Base-by-base conservation (phyloP, 129 eudicot species). In the Helichrysum umbraculigerum region DNA sequence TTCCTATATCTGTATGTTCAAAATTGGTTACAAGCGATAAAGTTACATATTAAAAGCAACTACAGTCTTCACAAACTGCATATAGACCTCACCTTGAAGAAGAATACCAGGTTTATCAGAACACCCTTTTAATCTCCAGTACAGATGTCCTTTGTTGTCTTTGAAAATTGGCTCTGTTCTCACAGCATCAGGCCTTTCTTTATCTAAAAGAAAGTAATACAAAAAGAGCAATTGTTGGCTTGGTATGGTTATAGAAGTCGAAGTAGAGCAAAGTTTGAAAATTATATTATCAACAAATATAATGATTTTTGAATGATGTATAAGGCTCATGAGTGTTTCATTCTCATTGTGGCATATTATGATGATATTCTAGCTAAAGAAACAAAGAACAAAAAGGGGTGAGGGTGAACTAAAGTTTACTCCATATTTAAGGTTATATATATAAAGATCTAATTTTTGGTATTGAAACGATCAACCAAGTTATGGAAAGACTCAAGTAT, bases 41-140 rank as follows among this genome's bases (percentile, higher is more conserved):
- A 0, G 7, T 30, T 8, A 50, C 1, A 32, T 17, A 9, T 28
- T 66, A n/a, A 6, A 35, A 29, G 12, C 28, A 72, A 54, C 7
- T 37, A 70, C 61, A 76, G 61, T 7, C 41, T 63, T 74, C 16
- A n/a, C 10, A 73, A 25, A 69, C 22, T 66, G 61, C 50, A 51
- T 33, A 20, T 21, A 25, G 7, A 75, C 17, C 81, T 77, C 72
- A 90, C 96, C 86, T 88, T 90, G 98, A 74, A 72, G 82, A 52
- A 93, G 79, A 34, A 93, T 68, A 14, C 82, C 83, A 19, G 87
- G 68, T 41, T 79, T 82, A 22, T 87, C 83, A 35, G 75, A 69
- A 76, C 76, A 80, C 62, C 93, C 74, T 60, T 82, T 84, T 28
- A 94, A 63, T 76, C 80, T 91, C 98, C 98, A 91, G 73, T 81